phyloP scores from a whole-genome alignment of 805 yeast genomes.

The Zygoascus ofunaensis region DNA sequence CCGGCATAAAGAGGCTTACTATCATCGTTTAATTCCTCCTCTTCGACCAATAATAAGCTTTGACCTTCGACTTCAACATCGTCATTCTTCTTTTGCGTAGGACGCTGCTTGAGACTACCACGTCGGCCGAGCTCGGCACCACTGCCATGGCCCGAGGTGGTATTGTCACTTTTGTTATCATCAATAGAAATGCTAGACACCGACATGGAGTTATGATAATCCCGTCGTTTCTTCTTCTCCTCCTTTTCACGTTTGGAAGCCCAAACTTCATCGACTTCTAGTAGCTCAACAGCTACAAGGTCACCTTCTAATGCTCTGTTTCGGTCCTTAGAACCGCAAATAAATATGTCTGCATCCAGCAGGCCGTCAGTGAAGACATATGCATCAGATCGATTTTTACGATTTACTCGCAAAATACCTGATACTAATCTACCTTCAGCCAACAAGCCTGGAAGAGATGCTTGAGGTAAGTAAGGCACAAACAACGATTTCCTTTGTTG shows the following conservation, averaged over 20 bases:
- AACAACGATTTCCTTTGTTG: constrained; percentile 53
- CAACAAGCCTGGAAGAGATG: constrained; percentile 79
- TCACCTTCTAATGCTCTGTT: constrained; percentile 97
- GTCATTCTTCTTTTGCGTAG: constrained; percentile 94
- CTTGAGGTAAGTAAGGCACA: constrained; percentile 94
- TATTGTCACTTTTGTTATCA: constrained; percentile 15
- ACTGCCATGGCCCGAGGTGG: constrained; percentile 16
- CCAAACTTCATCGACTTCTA: constrained; percentile 97
- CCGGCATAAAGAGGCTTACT: constrained; percentile 94
- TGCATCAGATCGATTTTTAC: constrained; percentile 94
- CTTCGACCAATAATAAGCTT: constrained; percentile 81
- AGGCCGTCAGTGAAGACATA: constrained; percentile 96
- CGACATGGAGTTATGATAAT: constrained; percentile 30
- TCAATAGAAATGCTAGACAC: constrained; percentile 8
- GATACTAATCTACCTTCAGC: constrained; percentile 86
- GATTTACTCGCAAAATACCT: constrained; percentile 88
- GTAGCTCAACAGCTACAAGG: constrained; percentile 86
- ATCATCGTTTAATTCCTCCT: constrained; percentile 89
- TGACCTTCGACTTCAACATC: constrained; percentile 99
- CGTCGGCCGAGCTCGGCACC: constrained; percentile 50
- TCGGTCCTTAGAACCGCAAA: constrained; percentile 97
- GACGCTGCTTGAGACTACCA: constrained; percentile 89
- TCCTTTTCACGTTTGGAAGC: constrained; percentile 92
- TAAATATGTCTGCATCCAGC: constrained; percentile 91
- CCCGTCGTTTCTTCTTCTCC: constrained; percentile 87